A percentile compares a stretch with the other conserved stretches of the same genome.
Evolutionary conservation across 345 rosid genomes (phyloP).

Genomic region (Reutealis trisperma): DNA sequence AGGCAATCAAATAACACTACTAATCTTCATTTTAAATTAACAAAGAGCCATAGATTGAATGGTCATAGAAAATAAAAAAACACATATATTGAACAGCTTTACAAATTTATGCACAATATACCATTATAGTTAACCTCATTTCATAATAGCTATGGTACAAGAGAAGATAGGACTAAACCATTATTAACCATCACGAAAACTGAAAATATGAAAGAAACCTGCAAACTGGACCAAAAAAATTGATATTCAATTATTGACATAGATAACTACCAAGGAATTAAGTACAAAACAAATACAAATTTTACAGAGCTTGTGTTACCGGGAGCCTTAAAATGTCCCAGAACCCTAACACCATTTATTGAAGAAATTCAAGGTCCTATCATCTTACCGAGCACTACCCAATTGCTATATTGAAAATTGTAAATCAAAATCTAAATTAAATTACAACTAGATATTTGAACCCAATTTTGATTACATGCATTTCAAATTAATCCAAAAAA

Average conservation of each 20-base stretch:
- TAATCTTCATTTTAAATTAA: neutral
- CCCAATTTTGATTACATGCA: no score
- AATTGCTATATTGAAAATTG: constrained; percentile 2
- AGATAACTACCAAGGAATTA: constrained; percentile 22
- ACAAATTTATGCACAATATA: neutral
- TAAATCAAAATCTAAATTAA: no score
- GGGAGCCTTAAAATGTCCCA: constrained; percentile 49
- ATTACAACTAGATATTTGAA: no score
- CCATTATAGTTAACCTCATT: neutral
- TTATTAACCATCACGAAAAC: neutral
- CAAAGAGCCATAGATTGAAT: neutral
- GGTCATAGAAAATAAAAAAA: neutral
- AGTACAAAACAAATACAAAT: constrained; percentile 25
- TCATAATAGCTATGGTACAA: neutral
- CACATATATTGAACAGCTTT: neutral
- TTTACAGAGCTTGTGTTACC: constrained; percentile 36
- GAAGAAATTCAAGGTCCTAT: constrained; percentile 7
- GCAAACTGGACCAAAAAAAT: neutral
- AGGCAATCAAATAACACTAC: neutral
- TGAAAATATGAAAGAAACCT: neutral
- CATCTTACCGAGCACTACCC: constrained; percentile 21
- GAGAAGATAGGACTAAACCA: neutral
- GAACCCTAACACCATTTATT: constrained; percentile 18
- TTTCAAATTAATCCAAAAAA: no score
- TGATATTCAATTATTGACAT: neutral